Base-by-base conservation (phyloP, 257 asterid species). In the Misopates orontium region DNA sequence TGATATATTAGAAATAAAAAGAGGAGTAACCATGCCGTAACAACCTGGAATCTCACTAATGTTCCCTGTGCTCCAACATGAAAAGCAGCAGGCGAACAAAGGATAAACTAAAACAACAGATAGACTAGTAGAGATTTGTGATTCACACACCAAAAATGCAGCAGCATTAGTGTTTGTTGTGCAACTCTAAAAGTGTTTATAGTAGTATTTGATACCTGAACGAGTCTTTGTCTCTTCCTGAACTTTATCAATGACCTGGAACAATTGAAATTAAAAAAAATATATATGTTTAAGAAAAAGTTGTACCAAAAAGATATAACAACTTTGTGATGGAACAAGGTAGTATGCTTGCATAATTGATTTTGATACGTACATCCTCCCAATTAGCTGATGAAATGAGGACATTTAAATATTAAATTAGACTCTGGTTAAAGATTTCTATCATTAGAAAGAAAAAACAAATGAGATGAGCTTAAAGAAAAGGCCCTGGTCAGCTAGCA, bases 221-320 rank as follows among this genome's bases (percentile, higher is more conserved):
- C 81, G 87, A 52, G 78, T 83, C 78, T 84, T 86, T n/a, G n/a
- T n/a, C 17, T 86, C 83, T 67, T 84, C 87, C 71, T 83, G 90
- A 59, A 84, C 90, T 75, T 86, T 82, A 73, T 86, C 88, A 76
- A 86, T 84, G 64, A 80, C 90, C 90, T 80, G 78, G 3, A 19
- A n/a, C n/a, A 59, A 71, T 45, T 44, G 11, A 11, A 61, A 17
- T 15, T 23, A 6, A 5, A 24, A 40, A 44, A 9, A 4, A n/a
- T 4, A 41, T 11, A 19, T 21, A 16, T 8, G n/a, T n/a, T 28
- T 1, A 13, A 7, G 45, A 56, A 58, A 18, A 7, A n/a, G n/a
- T n/a, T 16, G 53, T 28, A 4, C 28, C 31, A 17, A 7, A 63
- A 56, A 4, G 5, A 59, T 54, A 56, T 5, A 73, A 32, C 10